Percentiles rank a stretch among this genome's conserved stretches.
Evolutionary conservation across 305 asterid genomes (phyloP).

Genomic region (Solanum hybrid): DNA sequence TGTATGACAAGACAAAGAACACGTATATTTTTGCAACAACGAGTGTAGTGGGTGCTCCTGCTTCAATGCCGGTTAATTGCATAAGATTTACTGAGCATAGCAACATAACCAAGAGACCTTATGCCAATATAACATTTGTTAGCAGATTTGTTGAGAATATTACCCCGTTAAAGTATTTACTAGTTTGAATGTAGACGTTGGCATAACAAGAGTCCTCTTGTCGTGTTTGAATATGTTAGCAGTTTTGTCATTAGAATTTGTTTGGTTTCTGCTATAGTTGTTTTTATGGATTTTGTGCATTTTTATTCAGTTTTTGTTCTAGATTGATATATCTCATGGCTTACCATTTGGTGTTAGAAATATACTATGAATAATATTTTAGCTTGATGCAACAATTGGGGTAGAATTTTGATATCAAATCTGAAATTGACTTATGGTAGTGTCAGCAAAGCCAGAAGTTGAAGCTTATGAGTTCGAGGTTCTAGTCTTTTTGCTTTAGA

Average conservation of each 20-base stretch:
- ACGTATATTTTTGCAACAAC: background rate
- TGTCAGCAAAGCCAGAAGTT: background rate
- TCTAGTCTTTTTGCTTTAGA: background rate
- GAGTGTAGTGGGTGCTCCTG: background rate
- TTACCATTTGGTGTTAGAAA: background rate
- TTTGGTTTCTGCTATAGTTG: background rate
- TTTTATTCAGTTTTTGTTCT: background rate
- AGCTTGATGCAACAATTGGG: background rate
- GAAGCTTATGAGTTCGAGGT: background rate
- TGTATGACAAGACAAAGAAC: background rate
- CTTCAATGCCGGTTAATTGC: background rate
- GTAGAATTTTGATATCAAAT: background rate
- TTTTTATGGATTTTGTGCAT: background rate
- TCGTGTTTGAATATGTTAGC: too few relatives aligned
- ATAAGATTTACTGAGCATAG: background rate
- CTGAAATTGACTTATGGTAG: background rate
- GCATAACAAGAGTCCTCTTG: too few relatives aligned
- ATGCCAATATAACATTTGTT: background rate
- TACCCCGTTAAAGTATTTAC: background rate
- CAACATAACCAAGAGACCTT: background rate
- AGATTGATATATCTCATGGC: background rate
- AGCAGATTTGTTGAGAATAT: background rate
- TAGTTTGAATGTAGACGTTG: too few relatives aligned
- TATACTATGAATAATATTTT: background rate
- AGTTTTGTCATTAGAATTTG: too few relatives aligned